Percentiles rank a stretch among this genome's conserved stretches.
phyloP scores from a whole-genome alignment of 2,329 filamentous ascomycete genomes.

The Venturia pyrina region DNA sequence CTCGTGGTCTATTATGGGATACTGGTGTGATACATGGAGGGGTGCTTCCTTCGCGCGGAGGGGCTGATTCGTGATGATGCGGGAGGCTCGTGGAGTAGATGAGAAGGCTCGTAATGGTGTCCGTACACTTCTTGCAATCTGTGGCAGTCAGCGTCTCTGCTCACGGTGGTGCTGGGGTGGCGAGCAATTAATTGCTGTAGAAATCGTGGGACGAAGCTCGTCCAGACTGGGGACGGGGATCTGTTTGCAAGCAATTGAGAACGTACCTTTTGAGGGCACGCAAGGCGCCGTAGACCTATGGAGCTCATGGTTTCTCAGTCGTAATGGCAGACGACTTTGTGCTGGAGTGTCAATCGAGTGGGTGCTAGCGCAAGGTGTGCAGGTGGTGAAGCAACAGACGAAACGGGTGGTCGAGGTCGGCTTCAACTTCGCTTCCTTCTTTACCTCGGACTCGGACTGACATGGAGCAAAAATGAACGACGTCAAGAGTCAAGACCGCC shows the following conservation, averaged over 20 bases:
- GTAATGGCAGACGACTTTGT: neutral
- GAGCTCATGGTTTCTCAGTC: slow-evolving; percentile 23
- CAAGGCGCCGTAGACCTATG: slow-evolving; percentile 20
- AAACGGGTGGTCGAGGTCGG: neutral
- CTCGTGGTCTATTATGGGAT: slow-evolving; percentile 97
- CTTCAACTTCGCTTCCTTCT: neutral
- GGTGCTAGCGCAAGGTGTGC: neutral
- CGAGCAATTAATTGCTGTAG: neutral
- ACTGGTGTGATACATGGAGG: slow-evolving; percentile 77
- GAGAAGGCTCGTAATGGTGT: slow-evolving; percentile 70
- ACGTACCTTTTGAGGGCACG: slow-evolving; percentile 12
- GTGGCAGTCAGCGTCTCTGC: neutral
- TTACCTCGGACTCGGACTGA: neutral
- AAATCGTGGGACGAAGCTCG: neutral
- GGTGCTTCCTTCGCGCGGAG: slow-evolving; percentile 90
- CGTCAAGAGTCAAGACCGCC: slow-evolving; percentile 2
- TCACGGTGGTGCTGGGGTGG: neutral
- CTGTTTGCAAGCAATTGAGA: neutral
- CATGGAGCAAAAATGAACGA: neutral
- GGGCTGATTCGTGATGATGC: slow-evolving; percentile 76
- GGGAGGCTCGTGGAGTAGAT: slow-evolving; percentile 70
- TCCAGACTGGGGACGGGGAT: neutral
- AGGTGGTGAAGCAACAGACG: neutral
- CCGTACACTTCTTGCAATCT: slow-evolving; percentile 24
- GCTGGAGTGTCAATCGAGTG: neutral